Base-by-base conservation (phyloP, 345 rosid genomes). In the Linum lewisii region DNA sequence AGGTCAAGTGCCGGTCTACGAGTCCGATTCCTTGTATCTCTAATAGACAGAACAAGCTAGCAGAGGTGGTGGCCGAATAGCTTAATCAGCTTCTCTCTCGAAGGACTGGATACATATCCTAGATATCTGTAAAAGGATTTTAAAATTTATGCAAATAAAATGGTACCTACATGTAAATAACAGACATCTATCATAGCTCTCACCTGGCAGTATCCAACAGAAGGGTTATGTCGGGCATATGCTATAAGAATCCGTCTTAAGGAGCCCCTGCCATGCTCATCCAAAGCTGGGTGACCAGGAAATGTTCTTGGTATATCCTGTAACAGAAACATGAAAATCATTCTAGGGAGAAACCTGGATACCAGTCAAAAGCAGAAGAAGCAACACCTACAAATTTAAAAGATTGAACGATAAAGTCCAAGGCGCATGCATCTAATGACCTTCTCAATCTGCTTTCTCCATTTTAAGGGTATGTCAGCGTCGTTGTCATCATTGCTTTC, bases 151-250 rank as follows among this genome's bases (percentile, higher is more conserved):
- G 1, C 5, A 8, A 29, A 29, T 29, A 29, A 29, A 29, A 29
- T 29, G 34, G 34, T 1, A 1, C 34, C 1, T 29, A 4, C 34
- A 29, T 29, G 34, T 29, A 5, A 1, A 29, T 4, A 29, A 29
- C 34, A 29, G 34, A 8, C 34, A 29, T 29, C 4, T 42, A 42
- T 42, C 18, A 16, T 16, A 6, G 47, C 54, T 68, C 29, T 72
- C 73, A 88, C 99, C 99, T 89, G 97, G 69, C 97, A 93, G 71
- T 93, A 93, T n/a, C 99, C 97, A 68, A 93, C 95, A 26, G 85
- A 84, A 51, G 97, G 95, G 61, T 93, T 93, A 65, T 93, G 97
- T 57, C 76, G 78, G 64, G 94, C 95, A 76, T 93, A 93, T 54
- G 99, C 99, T 61, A 85, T 32, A 64, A 93, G 89, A 59, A 93